phyloP scores from a whole-genome alignment of 208 protist genomes.

The Leishmania tarentolae region DNA sequence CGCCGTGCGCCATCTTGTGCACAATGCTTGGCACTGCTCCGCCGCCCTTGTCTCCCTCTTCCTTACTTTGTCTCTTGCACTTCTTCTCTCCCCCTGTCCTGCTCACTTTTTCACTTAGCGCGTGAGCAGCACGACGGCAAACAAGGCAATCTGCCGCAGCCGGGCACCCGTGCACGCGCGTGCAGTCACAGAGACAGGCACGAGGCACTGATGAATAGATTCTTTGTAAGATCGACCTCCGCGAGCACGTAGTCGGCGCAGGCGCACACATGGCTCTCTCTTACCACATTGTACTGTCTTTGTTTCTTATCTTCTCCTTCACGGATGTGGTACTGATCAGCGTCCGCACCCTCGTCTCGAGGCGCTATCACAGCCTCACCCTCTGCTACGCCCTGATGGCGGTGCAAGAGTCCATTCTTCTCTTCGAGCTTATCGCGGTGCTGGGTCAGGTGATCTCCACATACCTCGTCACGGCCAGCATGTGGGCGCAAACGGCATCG shows the following conservation, averaged over 20 bases:
- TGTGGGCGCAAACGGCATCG: slow-evolving; percentile 28
- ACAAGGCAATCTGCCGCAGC: neutral
- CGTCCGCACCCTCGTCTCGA: slow-evolving; percentile 32
- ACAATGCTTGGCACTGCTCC: neutral
- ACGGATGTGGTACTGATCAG: slow-evolving; percentile 47
- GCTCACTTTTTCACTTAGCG: neutral
- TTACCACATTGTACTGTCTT: slow-evolving; percentile 17
- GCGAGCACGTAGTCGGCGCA: neutral
- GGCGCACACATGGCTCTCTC: slow-evolving; percentile 14
- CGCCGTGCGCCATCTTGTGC: neutral
- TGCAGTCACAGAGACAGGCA: neutral
- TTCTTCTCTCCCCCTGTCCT: neutral
- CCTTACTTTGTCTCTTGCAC: neutral
- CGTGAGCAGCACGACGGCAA: neutral
- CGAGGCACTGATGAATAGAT: neutral
- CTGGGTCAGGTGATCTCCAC: slow-evolving; percentile 35
- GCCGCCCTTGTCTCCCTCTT: neutral
- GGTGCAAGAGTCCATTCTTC: slow-evolving; percentile 47
- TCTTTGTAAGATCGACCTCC: neutral
- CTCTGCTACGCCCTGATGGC: slow-evolving; percentile 39
- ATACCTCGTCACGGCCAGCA: slow-evolving; percentile 41
- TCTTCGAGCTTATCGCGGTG: slow-evolving; percentile 35
- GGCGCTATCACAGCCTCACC: slow-evolving; percentile 17
- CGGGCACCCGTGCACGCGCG: neutral
- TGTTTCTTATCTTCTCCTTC: slow-evolving; percentile 28